Evolutionary conservation across 768 basidiomycete species (phyloP).

Genomic region (Paxillus ammoniavirescens): DNA sequence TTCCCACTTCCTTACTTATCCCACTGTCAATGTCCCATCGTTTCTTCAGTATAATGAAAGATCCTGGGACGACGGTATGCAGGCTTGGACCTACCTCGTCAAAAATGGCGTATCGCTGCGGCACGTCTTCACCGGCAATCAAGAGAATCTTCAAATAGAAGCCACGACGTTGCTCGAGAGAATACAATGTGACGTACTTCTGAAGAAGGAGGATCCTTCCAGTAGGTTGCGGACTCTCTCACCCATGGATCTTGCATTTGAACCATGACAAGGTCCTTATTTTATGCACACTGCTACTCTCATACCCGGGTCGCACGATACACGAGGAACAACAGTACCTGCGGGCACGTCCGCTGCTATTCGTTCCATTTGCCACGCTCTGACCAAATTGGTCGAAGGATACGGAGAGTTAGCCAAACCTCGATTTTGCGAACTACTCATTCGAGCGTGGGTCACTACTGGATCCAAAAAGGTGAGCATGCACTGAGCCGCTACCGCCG

Average conservation of each 20-base stretch:
- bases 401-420: slow-evolving; percentile 37
- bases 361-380: slow-evolving; percentile 19
- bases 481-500: not conserved
- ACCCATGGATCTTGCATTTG: slow-evolving; percentile 3
- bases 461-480: slow-evolving; percentile 37
- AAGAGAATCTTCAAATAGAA: slow-evolving; percentile 36
- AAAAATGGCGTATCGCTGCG: slow-evolving; percentile 27
- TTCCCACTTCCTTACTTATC: slow-evolving; percentile 13
- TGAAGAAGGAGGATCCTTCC: slow-evolving; percentile 17
- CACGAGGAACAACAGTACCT: slow-evolving; percentile 19
- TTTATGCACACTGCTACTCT: slow-evolving; percentile 22
- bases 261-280: slow-evolving; percentile 23
- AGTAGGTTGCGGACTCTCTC: slow-evolving; percentile 16
- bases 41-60: slow-evolving; percentile 8
- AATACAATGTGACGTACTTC: slow-evolving; percentile 36
- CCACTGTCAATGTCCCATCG: slow-evolving; percentile 17
- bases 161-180: slow-evolving; percentile 37
- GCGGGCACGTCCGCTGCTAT: slow-evolving; percentile 22
- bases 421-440: slow-evolving; percentile 33
- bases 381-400: slow-evolving; percentile 29
- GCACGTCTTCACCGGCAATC: slow-evolving; percentile 53
- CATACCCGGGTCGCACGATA: slow-evolving; percentile 11
- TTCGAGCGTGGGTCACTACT: slow-evolving; percentile 42
- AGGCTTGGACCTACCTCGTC: slow-evolving; percentile 23
- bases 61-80: slow-evolving; percentile 33